These are phyloP conservation scores for Croton setiger DNA, from an alignment of 441 rosid genomes.

Conservation along the genomic window DNA sequence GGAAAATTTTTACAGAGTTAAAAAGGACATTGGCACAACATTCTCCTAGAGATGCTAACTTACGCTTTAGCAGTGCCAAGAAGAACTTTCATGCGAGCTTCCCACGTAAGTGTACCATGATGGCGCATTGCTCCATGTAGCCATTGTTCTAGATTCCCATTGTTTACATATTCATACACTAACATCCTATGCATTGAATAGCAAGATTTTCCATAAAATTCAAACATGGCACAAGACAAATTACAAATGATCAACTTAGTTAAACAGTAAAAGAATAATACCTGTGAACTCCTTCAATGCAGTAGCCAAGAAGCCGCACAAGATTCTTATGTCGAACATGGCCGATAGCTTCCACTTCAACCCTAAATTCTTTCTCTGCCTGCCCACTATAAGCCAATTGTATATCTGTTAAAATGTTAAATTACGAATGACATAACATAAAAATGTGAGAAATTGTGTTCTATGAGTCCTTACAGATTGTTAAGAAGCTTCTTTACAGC, in stretches of 20 bases:
- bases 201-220: constrained; percentile 8
- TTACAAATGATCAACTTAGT: background rate
- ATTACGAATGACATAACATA: constrained; percentile 7
- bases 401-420: background rate
- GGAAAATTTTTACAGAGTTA: background rate
- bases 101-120: constrained; percentile 88
- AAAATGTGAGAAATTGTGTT: constrained; percentile 9
- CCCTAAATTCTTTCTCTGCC: constrained; percentile 89
- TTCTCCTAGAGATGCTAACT: constrained; percentile 21
- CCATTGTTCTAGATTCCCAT: constrained; percentile 96
- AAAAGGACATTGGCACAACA: too few species aligned
- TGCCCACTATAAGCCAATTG: constrained; percentile 58
- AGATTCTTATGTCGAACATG: constrained; percentile 96
- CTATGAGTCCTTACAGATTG: constrained; percentile 63
- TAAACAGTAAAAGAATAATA: constrained; percentile 26
- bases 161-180: constrained; percentile 92
- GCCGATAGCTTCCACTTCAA: constrained; percentile 96
- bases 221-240: background rate
- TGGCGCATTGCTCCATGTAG: constrained; percentile 86
- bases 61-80: constrained; percentile 97
- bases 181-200: constrained; percentile 44
- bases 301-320: constrained; percentile 85
- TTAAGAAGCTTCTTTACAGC: constrained; percentile 98
- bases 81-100: constrained; percentile 81
- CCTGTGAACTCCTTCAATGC: constrained; percentile 93